Percentiles rank a stretch among this genome's conserved stretches.
Conservation (phyloP, 306 rosid genomes). For the Lathyrus sativus region DNA sequence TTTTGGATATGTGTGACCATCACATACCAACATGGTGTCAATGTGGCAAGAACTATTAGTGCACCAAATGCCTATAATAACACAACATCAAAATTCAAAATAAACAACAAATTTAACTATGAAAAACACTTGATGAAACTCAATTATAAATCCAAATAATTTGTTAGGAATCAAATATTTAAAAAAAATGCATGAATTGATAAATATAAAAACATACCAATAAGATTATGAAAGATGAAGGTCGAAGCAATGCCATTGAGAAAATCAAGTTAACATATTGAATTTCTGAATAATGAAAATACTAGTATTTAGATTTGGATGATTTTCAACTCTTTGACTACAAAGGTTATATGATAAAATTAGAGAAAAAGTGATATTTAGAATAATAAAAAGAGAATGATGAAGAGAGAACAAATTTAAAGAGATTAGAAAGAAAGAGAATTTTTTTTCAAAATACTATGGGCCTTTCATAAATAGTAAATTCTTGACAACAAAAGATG, state of each 20-base stretch:
- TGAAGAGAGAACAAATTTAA: not conserved
- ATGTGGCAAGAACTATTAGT: constrained; percentile 4
- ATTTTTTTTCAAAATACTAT: not conserved
- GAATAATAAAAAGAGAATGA: not conserved
- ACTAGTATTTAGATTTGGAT: not conserved
- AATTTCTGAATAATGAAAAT: constrained; percentile 4
- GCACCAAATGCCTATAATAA: constrained; percentile 41
- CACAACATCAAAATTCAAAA: not conserved
- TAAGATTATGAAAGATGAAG: constrained; percentile 31
- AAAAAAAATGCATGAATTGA: not conserved
- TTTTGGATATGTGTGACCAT: constrained; percentile 26
- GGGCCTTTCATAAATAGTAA: not conserved
- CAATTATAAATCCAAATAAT: not conserved
- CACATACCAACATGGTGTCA: constrained; percentile 41
- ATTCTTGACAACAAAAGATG: not conserved
- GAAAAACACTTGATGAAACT: not conserved
- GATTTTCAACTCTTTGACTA: not conserved
- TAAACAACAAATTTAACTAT: not conserved
- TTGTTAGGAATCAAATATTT: constrained; percentile 4
- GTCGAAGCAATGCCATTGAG: constrained; percentile 35
- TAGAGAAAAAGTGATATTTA: not conserved
- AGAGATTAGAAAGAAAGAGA: not conserved
- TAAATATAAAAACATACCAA: constrained; percentile 25
- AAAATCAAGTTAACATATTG: constrained; percentile 21
- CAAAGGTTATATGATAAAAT: not conserved